Evolutionary conservation across 768 basidiomycete species (phyloP), one percentile per base, ranked within the genome.

Genomic region (Leccinum subgranulosum): DNA sequence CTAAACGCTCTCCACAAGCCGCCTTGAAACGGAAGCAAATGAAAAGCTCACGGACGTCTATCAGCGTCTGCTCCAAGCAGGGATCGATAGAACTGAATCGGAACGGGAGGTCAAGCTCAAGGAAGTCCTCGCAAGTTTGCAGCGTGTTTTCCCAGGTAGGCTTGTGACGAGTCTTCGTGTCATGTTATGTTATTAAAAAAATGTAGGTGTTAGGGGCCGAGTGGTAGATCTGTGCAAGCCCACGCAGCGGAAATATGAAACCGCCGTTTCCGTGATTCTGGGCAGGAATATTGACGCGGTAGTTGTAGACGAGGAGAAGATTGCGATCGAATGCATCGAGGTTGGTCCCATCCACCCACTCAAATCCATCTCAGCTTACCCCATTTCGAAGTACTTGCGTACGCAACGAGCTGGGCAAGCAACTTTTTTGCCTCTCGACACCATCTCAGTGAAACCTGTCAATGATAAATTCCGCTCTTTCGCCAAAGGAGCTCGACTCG

Each of bases 381-480:
- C 34, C 10, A 14, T 53, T n/a, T 49, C 53, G 2, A 64, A 94
- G 89, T 98, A 97, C 72, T 84, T 99, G 84, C 88, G 94, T 60
- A 94, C 89, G 59, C 94, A 97, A 73, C 89, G 95, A 34, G 86
- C 90, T 0, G 97, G 96, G 1, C 92, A 94, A 74, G 96, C 96
- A 12, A 99, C 97, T 0, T 98, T 98, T 76, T 90, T 99, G 48
- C 97, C 97, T 0, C 86, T 99, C n/a, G 96, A 98, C 71, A 95
- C 94, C 9, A 96, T 98, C 63, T 92, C 94, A 68, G 88, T 89
- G 33, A 98, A 96, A 71, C 87, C 94, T 2, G 80, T 94, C 61
- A 94, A 94, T 62, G 97, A 98, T 75, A 94, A 94, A 71, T 94
- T 91, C 74, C 87, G 97, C 23, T 87, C 89, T 6, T 92, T 95